A percentile compares a stretch with the other conserved stretches of the same genome.
phyloP scores from a whole-genome alignment of 371 early-diverging fungal species.

The Apophysomyces elegans region DNA sequence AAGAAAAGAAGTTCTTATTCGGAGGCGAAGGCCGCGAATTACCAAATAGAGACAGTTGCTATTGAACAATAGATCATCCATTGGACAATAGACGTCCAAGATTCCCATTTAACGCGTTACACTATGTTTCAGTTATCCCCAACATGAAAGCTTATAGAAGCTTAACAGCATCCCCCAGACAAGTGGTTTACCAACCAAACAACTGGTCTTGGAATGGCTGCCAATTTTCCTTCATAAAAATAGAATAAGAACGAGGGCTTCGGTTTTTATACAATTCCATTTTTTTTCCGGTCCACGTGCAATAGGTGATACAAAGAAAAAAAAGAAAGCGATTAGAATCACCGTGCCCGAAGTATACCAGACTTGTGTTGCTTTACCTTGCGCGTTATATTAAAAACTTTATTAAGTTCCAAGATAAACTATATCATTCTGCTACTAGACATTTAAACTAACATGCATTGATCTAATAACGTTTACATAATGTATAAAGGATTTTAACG shows the following conservation, averaged over 20 bases:
- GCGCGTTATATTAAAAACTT: slow-evolving; percentile 9
- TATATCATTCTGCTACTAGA: background rate
- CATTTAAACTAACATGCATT: background rate
- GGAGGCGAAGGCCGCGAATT: background rate
- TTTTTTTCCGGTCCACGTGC: slow-evolving; percentile 12
- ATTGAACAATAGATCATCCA: slow-evolving; percentile 8
- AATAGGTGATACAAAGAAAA: slow-evolving; percentile 12
- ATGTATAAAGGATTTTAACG: too few relatives aligned
- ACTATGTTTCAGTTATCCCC: background rate
- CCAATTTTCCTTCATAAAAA: slow-evolving; percentile 76
- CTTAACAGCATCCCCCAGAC: too few relatives aligned
- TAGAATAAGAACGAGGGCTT: slow-evolving; percentile 60
- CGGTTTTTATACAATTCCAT: slow-evolving; percentile 15
- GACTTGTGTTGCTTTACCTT: background rate
- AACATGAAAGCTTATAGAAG: background rate
- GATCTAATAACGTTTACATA: too few relatives aligned
- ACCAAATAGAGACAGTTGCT: background rate
- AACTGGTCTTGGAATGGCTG: background rate
- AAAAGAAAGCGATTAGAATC: slow-evolving; percentile 13
- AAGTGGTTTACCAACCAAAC: too few relatives aligned
- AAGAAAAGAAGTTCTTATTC: background rate
- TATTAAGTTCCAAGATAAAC: background rate
- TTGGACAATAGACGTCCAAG: background rate
- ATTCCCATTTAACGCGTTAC: background rate
- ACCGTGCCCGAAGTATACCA: slow-evolving; percentile 6